Conservation (phyloP, 495 filamentous ascomycete species). For the Tuber melanosporum region DNA sequence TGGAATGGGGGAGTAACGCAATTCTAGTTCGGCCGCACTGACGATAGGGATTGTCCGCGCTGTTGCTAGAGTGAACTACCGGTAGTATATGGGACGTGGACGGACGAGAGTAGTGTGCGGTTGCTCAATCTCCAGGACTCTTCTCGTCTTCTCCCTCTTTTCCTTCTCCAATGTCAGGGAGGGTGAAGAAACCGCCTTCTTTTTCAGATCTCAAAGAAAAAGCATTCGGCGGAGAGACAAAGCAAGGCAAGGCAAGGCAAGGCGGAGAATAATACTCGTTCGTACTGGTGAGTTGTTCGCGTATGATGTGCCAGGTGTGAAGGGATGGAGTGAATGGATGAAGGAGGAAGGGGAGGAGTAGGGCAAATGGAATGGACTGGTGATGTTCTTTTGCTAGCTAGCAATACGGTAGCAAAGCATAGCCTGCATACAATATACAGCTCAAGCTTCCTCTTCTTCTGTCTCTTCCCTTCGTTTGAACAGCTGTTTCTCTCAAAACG, state of each 20-base stretch:
- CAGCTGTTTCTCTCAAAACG: conserved; percentile 6
- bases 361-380: neutral
- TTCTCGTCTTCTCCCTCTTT: neutral
- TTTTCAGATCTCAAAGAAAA: neutral
- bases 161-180: neutral
- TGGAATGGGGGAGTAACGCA: conserved; percentile 5
- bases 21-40: conserved; percentile 11
- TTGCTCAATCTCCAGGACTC: neutral
- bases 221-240: neutral
- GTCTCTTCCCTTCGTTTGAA: neutral
- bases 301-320: neutral
- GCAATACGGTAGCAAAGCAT: conserved; percentile 1
- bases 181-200: neutral
- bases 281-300: neutral
- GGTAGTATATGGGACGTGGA: neutral
- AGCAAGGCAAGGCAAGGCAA: neutral
- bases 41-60: neutral
- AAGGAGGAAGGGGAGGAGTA: neutral
- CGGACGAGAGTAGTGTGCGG: neutral
- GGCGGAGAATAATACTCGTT: neutral
- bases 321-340: neutral
- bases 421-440: neutral
- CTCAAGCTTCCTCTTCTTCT: neutral
- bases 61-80: neutral
- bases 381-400: neutral